Evolutionary conservation across 2,329 filamentous ascomycete genomes (phyloP), one percentile per base, ranked within the genome.

Genomic region (Ophiocordyceps robertsii): DNA sequence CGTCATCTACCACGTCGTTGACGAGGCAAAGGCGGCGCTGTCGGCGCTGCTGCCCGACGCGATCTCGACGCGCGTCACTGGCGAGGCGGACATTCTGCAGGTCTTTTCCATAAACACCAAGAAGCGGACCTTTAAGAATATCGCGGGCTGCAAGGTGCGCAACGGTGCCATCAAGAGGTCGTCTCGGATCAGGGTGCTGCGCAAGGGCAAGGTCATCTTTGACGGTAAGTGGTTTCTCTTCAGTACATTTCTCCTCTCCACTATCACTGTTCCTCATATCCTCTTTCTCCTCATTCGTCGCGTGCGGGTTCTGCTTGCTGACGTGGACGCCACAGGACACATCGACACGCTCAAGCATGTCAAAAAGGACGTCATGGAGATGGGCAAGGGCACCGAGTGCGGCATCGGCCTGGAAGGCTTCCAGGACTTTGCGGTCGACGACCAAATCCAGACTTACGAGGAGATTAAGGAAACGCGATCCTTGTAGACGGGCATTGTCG

Each of bases 341-440:
- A 75, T 96, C 37, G 73, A 77, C 16, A 85, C 85, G 1, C 76
- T 98, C 45, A 95, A 92, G 66, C 84, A 93, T 55, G 78, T 84
- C 60, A 95, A 96, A 72, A 93, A 93, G 60, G 86, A 95, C 50
- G 84, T 92, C 29, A 68, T 70, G 38, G 86, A 95, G 56, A 92
- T 94, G 79, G 80, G 79, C 54, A 96, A 94, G 64, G 89, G 88
- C 45, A 77, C 74, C n/a, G 92, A 98, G 63, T 98, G 92, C 54
- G 92, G 92, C 50, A 81, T 98, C 51, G 80, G 77, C 41, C 90
- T 98, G 54, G 78, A 82, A 3, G 73, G 70, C 29, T 98, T 87
- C 78, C 71, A 82, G 39, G 83, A 78, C 19, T 83, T 96, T 57
- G 61, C 81, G 55, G 69, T 78, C 13, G 92, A 90, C 27, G 92